These are phyloP conservation scores for Podaxis mareebaensis DNA, from an alignment of 768 basidiomycete genomes.

Conservation along the genomic window DNA sequence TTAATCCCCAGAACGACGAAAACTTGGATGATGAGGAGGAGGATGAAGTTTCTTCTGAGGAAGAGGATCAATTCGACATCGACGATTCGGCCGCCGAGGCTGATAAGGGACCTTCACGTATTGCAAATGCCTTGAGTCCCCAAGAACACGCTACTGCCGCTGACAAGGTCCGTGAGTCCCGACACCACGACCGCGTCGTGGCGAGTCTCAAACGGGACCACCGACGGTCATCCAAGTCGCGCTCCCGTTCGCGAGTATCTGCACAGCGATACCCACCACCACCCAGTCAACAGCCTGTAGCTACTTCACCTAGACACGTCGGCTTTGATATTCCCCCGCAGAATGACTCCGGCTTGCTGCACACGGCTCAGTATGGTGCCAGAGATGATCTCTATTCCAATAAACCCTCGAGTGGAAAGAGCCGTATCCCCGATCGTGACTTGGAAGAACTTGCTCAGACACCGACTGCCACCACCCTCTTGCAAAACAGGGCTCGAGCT, in stretches of 20 bases:
- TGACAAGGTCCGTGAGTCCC: slow-evolving; percentile 18
- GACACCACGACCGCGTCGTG: slow-evolving; percentile 12
- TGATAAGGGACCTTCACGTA: slow-evolving; percentile 24
- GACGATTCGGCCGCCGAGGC: slow-evolving; percentile 80
- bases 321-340: slow-evolving; percentile 43
- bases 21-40: slow-evolving; percentile 53
- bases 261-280: slow-evolving; percentile 46
- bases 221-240: slow-evolving; percentile 35
- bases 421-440: slow-evolving; percentile 64
- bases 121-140: slow-evolving; percentile 14
- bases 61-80: slow-evolving; percentile 86
- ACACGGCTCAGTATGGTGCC: slow-evolving; percentile 31
- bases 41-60: slow-evolving; percentile 53
- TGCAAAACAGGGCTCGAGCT: slow-evolving; percentile 12
- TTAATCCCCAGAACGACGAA: slow-evolving; percentile 36
- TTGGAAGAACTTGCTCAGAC: slow-evolving; percentile 33
- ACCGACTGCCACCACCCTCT: slow-evolving; percentile 10
- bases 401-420: slow-evolving; percentile 43
- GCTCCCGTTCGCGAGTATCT: slow-evolving; percentile 41
- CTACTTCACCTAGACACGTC: slow-evolving; percentile 48
- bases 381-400: slow-evolving; percentile 33
- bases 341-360: slow-evolving; percentile 23
- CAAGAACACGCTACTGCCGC: slow-evolving; percentile 19
- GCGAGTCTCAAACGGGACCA: slow-evolving; percentile 16
- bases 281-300: slow-evolving; percentile 46